A percentile compares a stretch with the other conserved stretches of the same genome.
Evolutionary conservation across 257 asterid genomes (phyloP).

Genomic region (Solanum medicagineum): DNA sequence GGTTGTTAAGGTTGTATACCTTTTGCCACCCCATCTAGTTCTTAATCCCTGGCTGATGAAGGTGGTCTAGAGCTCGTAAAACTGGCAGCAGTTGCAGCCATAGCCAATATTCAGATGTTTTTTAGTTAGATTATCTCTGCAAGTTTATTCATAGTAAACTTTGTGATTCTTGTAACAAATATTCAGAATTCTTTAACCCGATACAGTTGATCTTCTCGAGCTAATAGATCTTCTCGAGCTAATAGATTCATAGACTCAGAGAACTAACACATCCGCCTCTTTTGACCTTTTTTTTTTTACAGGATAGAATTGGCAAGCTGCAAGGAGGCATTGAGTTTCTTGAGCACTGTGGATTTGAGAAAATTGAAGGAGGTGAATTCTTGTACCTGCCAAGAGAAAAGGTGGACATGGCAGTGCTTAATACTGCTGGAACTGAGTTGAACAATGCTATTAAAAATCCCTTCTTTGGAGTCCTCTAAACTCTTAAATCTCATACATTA

Average conservation of each 20-base stretch:
- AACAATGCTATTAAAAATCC: constrained; percentile 85
- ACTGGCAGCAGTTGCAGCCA: background rate
- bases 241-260: background rate
- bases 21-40: background rate
- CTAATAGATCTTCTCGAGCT: background rate
- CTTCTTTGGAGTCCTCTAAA: constrained; percentile 75
- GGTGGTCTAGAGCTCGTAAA: background rate
- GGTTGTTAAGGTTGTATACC: background rate
- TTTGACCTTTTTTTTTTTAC: constrained; percentile 1
- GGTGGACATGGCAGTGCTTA: constrained; percentile 71
- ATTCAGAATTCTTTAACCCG: background rate
- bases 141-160: background rate
- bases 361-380: constrained; percentile 77
- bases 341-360: constrained; percentile 89
- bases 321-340: constrained; percentile 85
- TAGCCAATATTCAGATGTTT: background rate
- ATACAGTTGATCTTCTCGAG: background rate
- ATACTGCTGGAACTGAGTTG: constrained; percentile 86
- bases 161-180: background rate
- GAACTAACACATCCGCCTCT: background rate
- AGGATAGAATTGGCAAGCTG: constrained; percentile 94
- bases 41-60: background rate
- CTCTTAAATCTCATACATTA: background rate
- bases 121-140: background rate
- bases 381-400: constrained; percentile 70